Evolutionary conservation across 2,329 filamentous ascomycete genomes (phyloP), one percentile per base, ranked within the genome.

Genomic region (Parasarocladium wereldwijsianum): DNA sequence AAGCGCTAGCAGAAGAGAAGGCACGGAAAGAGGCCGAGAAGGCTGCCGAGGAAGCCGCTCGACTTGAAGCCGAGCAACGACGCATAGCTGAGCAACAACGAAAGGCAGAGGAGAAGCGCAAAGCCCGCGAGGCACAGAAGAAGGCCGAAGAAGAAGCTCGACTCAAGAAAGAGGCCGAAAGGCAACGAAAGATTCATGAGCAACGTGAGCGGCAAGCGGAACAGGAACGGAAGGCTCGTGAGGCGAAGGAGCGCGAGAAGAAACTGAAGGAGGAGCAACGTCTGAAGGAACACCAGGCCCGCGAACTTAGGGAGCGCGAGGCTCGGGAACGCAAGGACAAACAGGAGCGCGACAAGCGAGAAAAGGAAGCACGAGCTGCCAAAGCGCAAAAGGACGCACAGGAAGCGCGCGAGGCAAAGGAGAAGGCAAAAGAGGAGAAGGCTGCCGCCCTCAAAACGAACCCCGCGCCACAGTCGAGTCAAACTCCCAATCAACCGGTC

Each of bases 101-200:
- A 40, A 90, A 76, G 55, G 76, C 77, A 24, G 90, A 98, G 47
- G 87, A 96, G 56, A 87, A 86, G 52, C 74, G 83, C 26, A 84
- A 76, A 59, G 93, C 92, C 58, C 83, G 78, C 44, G 90, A 98
- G 47, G 80, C 82, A 4, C 83, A 92, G 52, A 84, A 77, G 51
- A 92, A 82, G 52, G 80, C 81, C 17, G 83, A 84, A 39, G 90
- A 96, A 45, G 87, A 94, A 44, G 86, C 93, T 43, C 76, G 77
- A 30, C 60, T 76, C 34, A 71, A 76, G 33, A 93, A 85, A 51
- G 87, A 96, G 48, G 77, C 78, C 4, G 87, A 96, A 44, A 81
- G 79, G 46, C 70, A 77, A 48, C 76, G 76, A 37, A 74, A 81
- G 28, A 60, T 79, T 32, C 77, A 84, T 45, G 85, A 94, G 46